Evolutionary conservation across 73 alveolate species (phyloP), one percentile per base, ranked within the genome.

Genomic region (Paramecium caudatum): DNA sequence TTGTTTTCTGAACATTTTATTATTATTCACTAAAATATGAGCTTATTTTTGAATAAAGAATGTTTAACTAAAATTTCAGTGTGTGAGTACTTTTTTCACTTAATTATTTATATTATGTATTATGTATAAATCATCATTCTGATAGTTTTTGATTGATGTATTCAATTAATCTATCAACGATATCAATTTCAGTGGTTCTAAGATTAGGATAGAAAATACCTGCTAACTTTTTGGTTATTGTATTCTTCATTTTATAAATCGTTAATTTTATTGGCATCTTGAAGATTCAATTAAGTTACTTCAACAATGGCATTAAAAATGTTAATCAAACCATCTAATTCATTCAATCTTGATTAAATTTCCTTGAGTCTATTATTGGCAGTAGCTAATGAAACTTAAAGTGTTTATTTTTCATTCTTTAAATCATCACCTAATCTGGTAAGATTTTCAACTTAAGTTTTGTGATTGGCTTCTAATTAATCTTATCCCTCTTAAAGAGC

Each of bases 401-500:
- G 65, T 3, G 88, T 74, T 74, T 74, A 34, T 25, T 45, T 74
- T 39, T 74, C 88, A 74, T 74, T 74, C 55, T 25, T 74, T 12
- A 74, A 74, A 43, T 74, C 88, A 4, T 45, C 88, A 16, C 19
- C 21, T 25, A 74, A 74, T 74, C 88, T 74, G 21, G 47, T 74
- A 4, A 74, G 30, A 37, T 74, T 74, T 15, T 74, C 88, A 36
- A 74, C 88, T 74, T 74, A 16, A 45, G 68, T 45, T 25, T 74
- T 74, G 47, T 74, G 88, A 45, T 74, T 74, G 55, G 69, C 65
- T 43, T 74, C 88, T 21, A 74, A 74, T 74, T 74, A 74, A 74
- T 74, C 88, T 41, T 41, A n/a, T 19, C 88, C 88, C 32, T 74
- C 88, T 74, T 74, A 39, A 21, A 74, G 19, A 68, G 68, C 88